These are phyloP conservation scores for Cercospora beticola DNA, from an alignment of 2,329 filamentous ascomycete genomes.

Conservation along the genomic window DNA sequence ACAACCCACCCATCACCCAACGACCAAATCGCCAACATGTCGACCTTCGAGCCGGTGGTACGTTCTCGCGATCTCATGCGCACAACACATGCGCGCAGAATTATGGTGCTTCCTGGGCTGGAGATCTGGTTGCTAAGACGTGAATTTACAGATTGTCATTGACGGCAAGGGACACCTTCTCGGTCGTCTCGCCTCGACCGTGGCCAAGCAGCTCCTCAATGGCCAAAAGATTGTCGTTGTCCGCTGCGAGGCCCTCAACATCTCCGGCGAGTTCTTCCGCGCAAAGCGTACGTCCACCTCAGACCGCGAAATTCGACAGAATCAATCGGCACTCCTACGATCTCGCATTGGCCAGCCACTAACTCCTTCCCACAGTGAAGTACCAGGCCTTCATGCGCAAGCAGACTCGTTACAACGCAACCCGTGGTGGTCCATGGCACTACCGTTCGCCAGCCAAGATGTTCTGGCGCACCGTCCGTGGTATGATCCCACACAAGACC, in stretches of 20 bases:
- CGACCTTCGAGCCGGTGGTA: constrained; percentile 66
- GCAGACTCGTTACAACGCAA: constrained; percentile 99
- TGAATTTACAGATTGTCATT: constrained; percentile 75
- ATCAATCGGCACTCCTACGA: constrained; percentile 7
- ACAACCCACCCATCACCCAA: constrained; percentile 15
- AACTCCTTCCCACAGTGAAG: constrained; percentile 71
- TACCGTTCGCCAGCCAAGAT: constrained; percentile 99
- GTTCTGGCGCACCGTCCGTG: constrained; percentile 99
- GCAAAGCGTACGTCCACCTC: constrained; percentile 85
- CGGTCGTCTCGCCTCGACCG: constrained; percentile 95
- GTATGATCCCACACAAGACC: constrained; percentile 99
- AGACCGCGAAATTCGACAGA: constrained; percentile 7
- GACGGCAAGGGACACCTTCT: constrained; percentile 99
- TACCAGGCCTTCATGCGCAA: constrained; percentile 99
- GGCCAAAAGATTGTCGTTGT: constrained; percentile 99
- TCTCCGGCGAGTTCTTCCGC: constrained; percentile 99
- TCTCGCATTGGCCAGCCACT: constrained; percentile 1
- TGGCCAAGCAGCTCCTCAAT: constrained; percentile 98
- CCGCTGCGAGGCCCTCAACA: constrained; percentile 98
- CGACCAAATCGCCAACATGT: constrained; percentile 54
- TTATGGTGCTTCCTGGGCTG: not conserved
- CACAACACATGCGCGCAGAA: not conserved
- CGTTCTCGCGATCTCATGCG: constrained; percentile 37
- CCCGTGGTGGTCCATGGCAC: constrained; percentile 99
- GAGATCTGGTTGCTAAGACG: constrained; percentile 18